Conservation (phyloP, 1,284 basidiomycete species). For the Cerrena zonata region DNA sequence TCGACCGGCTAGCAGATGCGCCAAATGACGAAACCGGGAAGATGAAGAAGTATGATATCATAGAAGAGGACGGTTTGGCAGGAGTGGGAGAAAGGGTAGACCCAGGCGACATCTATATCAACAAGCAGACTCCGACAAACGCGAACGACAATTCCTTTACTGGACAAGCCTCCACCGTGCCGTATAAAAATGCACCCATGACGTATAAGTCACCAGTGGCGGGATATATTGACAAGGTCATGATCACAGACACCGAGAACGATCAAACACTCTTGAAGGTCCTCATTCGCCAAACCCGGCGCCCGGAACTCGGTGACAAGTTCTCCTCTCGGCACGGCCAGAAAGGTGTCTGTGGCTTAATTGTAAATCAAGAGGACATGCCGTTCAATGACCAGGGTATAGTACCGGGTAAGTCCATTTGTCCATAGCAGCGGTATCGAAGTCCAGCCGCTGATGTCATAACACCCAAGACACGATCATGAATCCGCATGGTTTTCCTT, state of each 20-base stretch:
- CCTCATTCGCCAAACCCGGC: slow-evolving; percentile 92
- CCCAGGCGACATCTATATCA: slow-evolving; percentile 91
- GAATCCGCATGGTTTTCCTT: slow-evolving; percentile 99
- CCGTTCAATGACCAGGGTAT: slow-evolving; percentile 98
- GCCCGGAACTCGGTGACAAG: slow-evolving; percentile 97
- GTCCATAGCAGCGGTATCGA: neutral
- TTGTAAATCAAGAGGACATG: slow-evolving; percentile 98
- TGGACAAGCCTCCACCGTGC: slow-evolving; percentile 71
- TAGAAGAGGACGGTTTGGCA: slow-evolving; percentile 88
- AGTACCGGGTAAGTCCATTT: slow-evolving; percentile 60
- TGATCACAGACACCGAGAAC: slow-evolving; percentile 92
- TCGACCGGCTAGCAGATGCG: slow-evolving; percentile 91
- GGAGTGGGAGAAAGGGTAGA: slow-evolving; percentile 92
- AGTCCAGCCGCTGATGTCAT: neutral
- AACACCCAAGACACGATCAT: slow-evolving; percentile 97
- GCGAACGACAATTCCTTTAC: slow-evolving; percentile 81
- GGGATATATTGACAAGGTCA: slow-evolving; percentile 94
- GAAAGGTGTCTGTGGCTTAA: slow-evolving; percentile 97
- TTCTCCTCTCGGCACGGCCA: slow-evolving; percentile 98
- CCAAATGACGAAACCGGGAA: slow-evolving; percentile 79
- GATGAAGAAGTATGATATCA: slow-evolving; percentile 81
- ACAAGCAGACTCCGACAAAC: slow-evolving; percentile 93
- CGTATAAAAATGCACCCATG: slow-evolving; percentile 87
- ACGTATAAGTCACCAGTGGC: slow-evolving; percentile 89
- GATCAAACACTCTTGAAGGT: slow-evolving; percentile 98